Evolutionary conservation across 257 asterid species (phyloP), one percentile per base, ranked within the genome.

Genomic region (Solanum virginianum): DNA sequence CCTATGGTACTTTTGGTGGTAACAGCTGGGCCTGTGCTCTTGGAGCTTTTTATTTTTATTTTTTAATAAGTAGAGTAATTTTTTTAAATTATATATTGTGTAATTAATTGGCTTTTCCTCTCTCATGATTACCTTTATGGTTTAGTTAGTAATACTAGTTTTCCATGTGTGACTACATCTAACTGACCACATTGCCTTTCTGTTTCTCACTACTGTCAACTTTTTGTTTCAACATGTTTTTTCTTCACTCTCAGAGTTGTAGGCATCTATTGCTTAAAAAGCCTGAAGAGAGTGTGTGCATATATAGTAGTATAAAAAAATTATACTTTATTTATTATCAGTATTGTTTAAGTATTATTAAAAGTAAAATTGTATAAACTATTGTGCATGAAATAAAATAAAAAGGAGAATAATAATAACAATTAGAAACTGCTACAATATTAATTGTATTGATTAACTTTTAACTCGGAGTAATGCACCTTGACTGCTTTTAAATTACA

Each of bases 1-100:
- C 63, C 60, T 81, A 74, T 55, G 63, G 63, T 11, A 77, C 88
- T 85, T 83, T 84, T 85, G 16, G 63, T 84, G 84, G 18, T 22
- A 63, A 83, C 85, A 85, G 87, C 87, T 85, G 81, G 45, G 82
- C 63, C 47, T 77, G 82, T 51, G 43, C 24, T 77, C 62, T 24
- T 47, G 49, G 82, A 17, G 82, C 43, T 49, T 22, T 39, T 75
- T n/a, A n/a, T n/a, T n/a, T n/a, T n/a, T n/a, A n/a, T n/a, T 22
- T 75, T 22, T 75, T 22, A 22, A 8, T 18, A 65, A 66, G 39
- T 36, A 36, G 0, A n/a, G 7, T 59, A 26, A 20, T 9, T 59
- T 59, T 59, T 9, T 18, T 8, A 8, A 1, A 24, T 24, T 17
- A 18, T 63, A 63, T 24, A 12, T 63, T 63, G 70, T 63, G 66